phyloP scores from a whole-genome alignment of 805 yeast species.

The Candida adriatica region DNA sequence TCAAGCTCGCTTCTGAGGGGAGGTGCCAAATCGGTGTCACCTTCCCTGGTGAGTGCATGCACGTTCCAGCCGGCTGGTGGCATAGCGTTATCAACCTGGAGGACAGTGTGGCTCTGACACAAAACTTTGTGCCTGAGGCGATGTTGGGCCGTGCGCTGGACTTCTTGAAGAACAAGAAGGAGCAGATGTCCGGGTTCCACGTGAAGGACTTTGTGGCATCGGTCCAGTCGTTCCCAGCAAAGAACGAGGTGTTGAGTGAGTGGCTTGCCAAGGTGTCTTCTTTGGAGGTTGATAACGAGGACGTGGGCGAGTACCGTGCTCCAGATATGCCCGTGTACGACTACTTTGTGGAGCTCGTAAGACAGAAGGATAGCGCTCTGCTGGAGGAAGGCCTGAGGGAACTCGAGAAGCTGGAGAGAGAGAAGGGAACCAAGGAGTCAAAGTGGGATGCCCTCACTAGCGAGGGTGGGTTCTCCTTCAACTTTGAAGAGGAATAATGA shows the following conservation, averaged over 20 bases:
- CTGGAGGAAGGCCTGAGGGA: conserved; percentile 29
- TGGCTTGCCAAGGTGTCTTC: conserved; percentile 26
- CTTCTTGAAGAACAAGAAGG: conserved; percentile 59
- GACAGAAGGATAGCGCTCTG: conserved; percentile 28
- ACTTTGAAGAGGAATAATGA: conserved; percentile 17
- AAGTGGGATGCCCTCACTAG: conserved; percentile 45
- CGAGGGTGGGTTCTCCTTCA: conserved; percentile 15
- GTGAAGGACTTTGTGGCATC: conserved; percentile 41
- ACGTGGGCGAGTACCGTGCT: conserved; percentile 49
- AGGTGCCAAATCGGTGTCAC: conserved; percentile 66
- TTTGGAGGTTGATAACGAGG: conserved; percentile 39
- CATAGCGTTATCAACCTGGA: conserved; percentile 84
- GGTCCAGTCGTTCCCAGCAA: conserved; percentile 26
- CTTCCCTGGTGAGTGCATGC: conserved; percentile 74
- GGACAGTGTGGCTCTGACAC: conserved; percentile 81
- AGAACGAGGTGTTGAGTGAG: conserved; percentile 17
- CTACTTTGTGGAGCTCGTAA: conserved; percentile 47
- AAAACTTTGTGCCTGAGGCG: conserved; percentile 73
- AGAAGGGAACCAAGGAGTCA: conserved; percentile 30
- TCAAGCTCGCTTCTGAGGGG: conserved; percentile 39
- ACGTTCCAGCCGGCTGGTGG: conserved; percentile 98
- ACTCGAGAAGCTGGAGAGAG: conserved; percentile 20
- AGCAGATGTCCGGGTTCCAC: conserved; percentile 78
- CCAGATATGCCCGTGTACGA: conserved; percentile 55
- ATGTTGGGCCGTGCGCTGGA: conserved; percentile 54